A percentile compares a stretch with the other conserved stretches of the same genome.
Conservation (phyloP, 805 yeast genomes). For the Ogataea pini region DNA sequence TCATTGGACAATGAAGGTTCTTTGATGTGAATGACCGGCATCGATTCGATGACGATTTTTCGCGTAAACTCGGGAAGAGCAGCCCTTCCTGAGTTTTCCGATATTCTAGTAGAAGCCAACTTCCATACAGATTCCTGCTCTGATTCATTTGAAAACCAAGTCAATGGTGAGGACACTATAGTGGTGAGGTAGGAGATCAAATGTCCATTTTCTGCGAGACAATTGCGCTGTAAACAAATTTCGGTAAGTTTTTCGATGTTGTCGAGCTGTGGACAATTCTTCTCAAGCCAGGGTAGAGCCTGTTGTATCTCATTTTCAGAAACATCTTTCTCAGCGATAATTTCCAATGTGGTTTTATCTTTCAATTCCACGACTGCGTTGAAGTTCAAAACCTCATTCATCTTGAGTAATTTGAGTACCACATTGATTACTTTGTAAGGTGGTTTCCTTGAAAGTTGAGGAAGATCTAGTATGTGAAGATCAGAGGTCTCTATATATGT, state of each 20-base stretch:
- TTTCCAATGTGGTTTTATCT: slow-evolving; percentile 7
- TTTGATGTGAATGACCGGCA: slow-evolving; percentile 47
- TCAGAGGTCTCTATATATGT: not conserved
- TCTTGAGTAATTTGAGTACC: slow-evolving; percentile 50
- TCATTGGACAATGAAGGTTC: slow-evolving; percentile 91
- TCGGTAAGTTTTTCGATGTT: slow-evolving; percentile 6
- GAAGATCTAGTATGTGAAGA: slow-evolving; percentile 60
- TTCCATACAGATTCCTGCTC: slow-evolving; percentile 46
- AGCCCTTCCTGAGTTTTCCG: slow-evolving; percentile 83
- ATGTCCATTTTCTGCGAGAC: slow-evolving; percentile 24
- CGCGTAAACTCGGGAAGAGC: slow-evolving; percentile 75
- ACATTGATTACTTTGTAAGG: slow-evolving; percentile 46
- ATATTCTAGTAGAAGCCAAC: slow-evolving; percentile 62
- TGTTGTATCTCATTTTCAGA: slow-evolving; percentile 23
- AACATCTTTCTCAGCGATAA: slow-evolving; percentile 39
- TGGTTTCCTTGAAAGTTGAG: slow-evolving; percentile 47
- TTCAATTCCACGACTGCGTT: slow-evolving; percentile 15
- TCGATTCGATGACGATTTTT: slow-evolving; percentile 41
- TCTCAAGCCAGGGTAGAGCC: slow-evolving; percentile 47
- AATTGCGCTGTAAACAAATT: not conserved
- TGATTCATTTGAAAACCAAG: slow-evolving; percentile 43
- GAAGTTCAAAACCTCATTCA: slow-evolving; percentile 55
- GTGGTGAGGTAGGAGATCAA: slow-evolving; percentile 50
- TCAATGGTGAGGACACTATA: slow-evolving; percentile 48
- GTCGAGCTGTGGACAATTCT: slow-evolving; percentile 37